Conservation (phyloP, 345 rosid genomes). For the Lepidium africanum region DNA sequence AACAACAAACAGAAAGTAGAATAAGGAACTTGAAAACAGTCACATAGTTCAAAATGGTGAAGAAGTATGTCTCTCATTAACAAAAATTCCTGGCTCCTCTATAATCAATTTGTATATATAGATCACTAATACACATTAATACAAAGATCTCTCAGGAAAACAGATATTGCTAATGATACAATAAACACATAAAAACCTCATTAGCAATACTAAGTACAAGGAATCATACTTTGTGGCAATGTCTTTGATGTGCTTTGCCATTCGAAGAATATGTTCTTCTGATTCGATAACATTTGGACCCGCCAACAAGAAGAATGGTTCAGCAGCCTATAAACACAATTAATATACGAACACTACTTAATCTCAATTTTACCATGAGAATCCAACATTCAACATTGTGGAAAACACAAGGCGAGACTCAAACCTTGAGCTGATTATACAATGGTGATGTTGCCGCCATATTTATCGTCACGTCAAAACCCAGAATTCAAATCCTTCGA, state of each 20-base stretch:
- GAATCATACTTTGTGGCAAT: conserved; percentile 56
- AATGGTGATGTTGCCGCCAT: conserved; percentile 51
- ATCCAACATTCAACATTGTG: background rate
- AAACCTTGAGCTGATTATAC: conserved; percentile 67
- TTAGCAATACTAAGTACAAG: background rate
- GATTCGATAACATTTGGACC: conserved; percentile 98
- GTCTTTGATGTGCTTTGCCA: conserved; percentile 70
- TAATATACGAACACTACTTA: background rate
- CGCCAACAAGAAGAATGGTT: conserved; percentile 84
- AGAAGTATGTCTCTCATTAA: background rate
- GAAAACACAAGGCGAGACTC: background rate
- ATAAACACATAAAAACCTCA: background rate
- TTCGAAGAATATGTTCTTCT: conserved; percentile 69
- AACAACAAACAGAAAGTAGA: background rate
- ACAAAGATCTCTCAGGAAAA: background rate
- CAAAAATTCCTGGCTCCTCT: background rate
- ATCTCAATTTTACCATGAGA: background rate
- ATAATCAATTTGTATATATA: background rate
- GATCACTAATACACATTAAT: background rate
- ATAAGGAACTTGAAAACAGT: background rate
- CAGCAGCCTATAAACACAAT: conserved; percentile 48
- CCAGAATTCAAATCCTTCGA: background rate
- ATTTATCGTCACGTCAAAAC: background rate
- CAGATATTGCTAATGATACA: background rate
- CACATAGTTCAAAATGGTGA: background rate